phyloP scores from a whole-genome alignment of 306 rosid species.

The Trichosanthes cucumerina region DNA sequence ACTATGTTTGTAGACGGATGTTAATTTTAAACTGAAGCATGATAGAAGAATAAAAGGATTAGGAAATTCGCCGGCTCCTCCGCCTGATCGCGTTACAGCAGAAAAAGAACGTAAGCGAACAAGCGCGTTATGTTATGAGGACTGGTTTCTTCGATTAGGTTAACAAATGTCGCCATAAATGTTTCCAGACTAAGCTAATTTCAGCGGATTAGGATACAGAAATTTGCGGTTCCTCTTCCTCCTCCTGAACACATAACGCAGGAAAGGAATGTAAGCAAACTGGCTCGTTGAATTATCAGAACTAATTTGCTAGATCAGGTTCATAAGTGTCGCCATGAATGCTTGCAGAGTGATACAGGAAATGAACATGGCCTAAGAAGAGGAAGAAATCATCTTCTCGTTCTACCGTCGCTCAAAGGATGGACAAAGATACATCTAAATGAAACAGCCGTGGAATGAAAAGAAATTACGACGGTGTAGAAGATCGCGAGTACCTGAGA shows the following conservation, averaged over 20 bases:
- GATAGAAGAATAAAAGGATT: background rate
- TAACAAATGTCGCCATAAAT: background rate
- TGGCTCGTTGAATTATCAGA: background rate
- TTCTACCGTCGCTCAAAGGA: background rate
- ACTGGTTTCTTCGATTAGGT: background rate
- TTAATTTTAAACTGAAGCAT: background rate
- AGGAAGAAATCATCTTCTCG: background rate
- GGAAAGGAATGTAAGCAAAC: background rate
- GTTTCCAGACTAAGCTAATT: background rate
- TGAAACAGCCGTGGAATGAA: background rate
- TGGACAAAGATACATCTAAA: background rate
- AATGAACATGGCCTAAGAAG: background rate
- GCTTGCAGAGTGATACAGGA: background rate
- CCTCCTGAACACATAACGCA: background rate
- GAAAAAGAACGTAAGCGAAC: background rate
- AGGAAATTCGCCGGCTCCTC: background rate
- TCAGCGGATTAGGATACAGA: background rate
- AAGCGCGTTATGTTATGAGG: background rate
- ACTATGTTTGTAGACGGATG: background rate
- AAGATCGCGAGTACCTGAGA: constrained; percentile 43
- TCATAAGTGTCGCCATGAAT: background rate
- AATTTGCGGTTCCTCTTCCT: background rate
- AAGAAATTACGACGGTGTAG: background rate
- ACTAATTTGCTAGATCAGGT: background rate
- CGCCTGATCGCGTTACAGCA: background rate